Percentiles rank a stretch among this genome's conserved stretches.
Conservation (phyloP, 345 rosid genomes). For the Lepidium africanum region DNA sequence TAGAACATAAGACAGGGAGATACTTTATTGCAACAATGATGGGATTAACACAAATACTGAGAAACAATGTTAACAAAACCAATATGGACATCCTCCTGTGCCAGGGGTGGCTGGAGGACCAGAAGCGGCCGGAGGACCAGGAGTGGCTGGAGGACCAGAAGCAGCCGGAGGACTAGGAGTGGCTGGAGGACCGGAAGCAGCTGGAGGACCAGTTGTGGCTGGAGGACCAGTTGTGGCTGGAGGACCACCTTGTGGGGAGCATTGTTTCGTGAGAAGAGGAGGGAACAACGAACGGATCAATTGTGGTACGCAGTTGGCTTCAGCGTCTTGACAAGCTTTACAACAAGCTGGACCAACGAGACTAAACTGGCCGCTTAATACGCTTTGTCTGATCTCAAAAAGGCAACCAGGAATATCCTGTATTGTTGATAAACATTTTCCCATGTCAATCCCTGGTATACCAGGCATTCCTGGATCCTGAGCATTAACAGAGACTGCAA, state of each 20-base stretch:
- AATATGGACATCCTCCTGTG: background rate
- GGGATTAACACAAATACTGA: background rate
- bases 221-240: background rate
- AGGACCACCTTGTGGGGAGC: background rate
- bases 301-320: background rate
- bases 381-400: background rate
- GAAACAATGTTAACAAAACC: background rate
- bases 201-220: no score
- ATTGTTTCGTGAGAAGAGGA: background rate
- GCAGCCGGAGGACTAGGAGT: background rate
- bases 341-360: conserved; percentile 4
- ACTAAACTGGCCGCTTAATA: background rate
- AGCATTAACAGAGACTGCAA: background rate
- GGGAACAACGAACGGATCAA: background rate
- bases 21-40: background rate
- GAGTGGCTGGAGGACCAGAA: background rate
- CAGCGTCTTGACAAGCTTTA: background rate
- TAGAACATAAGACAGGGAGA: background rate
- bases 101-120: background rate
- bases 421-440: background rate
- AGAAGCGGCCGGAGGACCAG: background rate
- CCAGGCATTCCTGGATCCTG: background rate
- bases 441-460: background rate
- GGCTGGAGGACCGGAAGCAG: background rate
- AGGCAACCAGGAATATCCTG: background rate